Base-by-base conservation (phyloP, 768 basidiomycete species). In the Ramaria rubella region DNA sequence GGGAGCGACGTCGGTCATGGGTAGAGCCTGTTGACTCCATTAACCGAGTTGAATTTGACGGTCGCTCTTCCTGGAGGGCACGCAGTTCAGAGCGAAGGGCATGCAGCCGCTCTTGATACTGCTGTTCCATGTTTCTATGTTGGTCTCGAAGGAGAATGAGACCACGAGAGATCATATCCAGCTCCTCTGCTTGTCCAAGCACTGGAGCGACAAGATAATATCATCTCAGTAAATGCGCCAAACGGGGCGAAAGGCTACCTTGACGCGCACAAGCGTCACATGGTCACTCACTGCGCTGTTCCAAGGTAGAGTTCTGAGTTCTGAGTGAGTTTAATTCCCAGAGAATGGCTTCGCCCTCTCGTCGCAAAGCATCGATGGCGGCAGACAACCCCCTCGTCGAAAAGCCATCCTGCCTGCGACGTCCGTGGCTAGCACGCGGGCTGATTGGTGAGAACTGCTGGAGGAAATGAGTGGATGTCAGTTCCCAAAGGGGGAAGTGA, bases 321-420 rank as follows among this genome's bases (percentile, higher is more conserved):
- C 11, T 56, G 27, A 56, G 33, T 6, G 55, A 56, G 45, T 56
- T 56, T 7, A 56, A 19, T 48, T 56, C 55, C 55, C 55, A 56
- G 29, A 56, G 55, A 36, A 49, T 49, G 31, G 55, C 33, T 24
- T 56, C 55, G 15, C 44, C 26, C 30, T 56, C 55, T 12, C 43
- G 27, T 56, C 55, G 26, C 43, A 56, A 33, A 36, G 55, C 43
- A 56, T 56, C 55, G 23, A 56, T 56, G 31, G 55, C 55, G 9
- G 7, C 17, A 5, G 29, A 30, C 55, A 56, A 15, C 26, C 55
- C n/a, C 21, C 55, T 46, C 15, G 55, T 56, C 26, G 55, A n/a
- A 34, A 45, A 49, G n/a, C 8, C 21, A 9, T 49, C 46, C 19
- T 14, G 27, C 21, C 55, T 31, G 29, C 45, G 55, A 48, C 19